These are phyloP conservation scores for Coemansia sp. DNA, from an alignment of 192 early-diverging fungal genomes.

Conservation along the genomic window DNA sequence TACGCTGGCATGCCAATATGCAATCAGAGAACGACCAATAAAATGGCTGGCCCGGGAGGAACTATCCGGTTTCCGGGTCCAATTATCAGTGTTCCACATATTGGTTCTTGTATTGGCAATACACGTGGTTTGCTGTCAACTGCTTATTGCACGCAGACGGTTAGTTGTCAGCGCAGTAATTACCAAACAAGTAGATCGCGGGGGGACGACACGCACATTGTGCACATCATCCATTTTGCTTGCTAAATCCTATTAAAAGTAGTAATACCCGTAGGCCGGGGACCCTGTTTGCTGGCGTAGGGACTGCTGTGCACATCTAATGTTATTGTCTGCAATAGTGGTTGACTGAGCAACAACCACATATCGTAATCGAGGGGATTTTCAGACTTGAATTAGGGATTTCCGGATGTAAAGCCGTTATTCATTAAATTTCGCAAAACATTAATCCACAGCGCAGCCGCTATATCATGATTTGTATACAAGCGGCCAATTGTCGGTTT, in stretches of 20 bases:
- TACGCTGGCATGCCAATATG: too few species aligned
- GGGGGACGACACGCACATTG: background rate
- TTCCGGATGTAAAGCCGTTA: background rate
- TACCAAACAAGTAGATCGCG: background rate
- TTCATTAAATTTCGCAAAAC: background rate
- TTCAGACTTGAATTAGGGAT: background rate
- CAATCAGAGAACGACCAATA: too few species aligned
- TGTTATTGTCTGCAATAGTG: background rate
- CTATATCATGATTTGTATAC: background rate
- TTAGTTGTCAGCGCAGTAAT: background rate
- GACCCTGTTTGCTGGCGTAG: background rate
- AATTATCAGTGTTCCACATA: too few species aligned
- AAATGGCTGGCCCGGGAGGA: too few species aligned
- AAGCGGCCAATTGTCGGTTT: conserved; percentile 2
- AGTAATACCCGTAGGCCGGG: background rate
- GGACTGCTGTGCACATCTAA: background rate
- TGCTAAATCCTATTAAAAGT: conserved; percentile 2
- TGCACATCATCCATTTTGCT: background rate
- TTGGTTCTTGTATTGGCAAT: too few species aligned
- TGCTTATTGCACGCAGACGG: background rate
- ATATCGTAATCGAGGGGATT: background rate
- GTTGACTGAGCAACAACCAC: background rate
- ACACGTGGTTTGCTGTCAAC: background rate
- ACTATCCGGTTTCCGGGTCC: too few species aligned
- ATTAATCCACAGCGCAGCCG: background rate